Base-by-base conservation (phyloP, 495 filamentous ascomycete species). In the Lepraria neglecta region DNA sequence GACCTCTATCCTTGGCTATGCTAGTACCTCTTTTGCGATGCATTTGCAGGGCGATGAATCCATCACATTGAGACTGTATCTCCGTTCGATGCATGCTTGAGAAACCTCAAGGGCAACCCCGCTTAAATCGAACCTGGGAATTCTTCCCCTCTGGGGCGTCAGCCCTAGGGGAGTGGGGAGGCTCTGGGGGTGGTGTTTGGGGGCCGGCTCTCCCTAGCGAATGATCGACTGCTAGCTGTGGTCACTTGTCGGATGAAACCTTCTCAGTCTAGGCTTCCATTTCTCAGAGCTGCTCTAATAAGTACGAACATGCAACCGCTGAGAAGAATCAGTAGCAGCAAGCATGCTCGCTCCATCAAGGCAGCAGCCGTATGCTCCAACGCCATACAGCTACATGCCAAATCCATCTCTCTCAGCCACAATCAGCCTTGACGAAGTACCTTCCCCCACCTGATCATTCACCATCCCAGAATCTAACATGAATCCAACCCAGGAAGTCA, bases 351-450 rank as follows among this genome's bases (percentile, higher is more conserved):
- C 67, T 35, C 61, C 67, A 55, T 62, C 67, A 38, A 67, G 65
- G 48, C 67, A 67, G 48, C 65, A 82, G 60, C 76, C 84, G 5
- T 96, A 96, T 78, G 91, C 91, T 62, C 91, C 91, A 5, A 92
- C 90, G 0, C 91, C 91, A 6, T 90, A 94, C 72, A 92, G 88
- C 71, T 95, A 92, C 75, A 87, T 90, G 3, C 91, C 91, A 10
- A 89, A 89, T 59, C 82, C 85, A 7, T 75, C 85, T 2, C 78
- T 90, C 42, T 87, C 87, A 12, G 89, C 91, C n/a, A 90, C 86
- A 10, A 95, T 96, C 71, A 97, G 88, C 75, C 84, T 95, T 30
- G 91, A 95, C 70, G 87, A 96, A 78, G 91, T 95, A 80, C 31
- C 35, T 64, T 17, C n/a, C 48, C 9, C 35, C 33, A 14, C 56